Base-by-base conservation (phyloP, 2,329 filamentous ascomycete genomes). In the Plectosphaerella cucumerina region DNA sequence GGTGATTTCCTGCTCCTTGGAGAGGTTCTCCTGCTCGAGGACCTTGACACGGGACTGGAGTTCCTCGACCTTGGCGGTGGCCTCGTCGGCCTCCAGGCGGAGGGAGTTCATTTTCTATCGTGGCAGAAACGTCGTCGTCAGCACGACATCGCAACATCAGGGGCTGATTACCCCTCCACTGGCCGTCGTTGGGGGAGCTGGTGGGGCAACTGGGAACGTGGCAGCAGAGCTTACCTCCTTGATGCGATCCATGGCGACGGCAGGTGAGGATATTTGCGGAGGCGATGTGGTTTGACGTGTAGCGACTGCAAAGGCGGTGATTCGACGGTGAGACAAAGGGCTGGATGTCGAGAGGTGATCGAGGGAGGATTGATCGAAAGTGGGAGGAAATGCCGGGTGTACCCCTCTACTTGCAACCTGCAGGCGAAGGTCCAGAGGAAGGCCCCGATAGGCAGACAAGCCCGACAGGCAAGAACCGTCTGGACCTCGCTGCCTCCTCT, bases 1-100 rank as follows among this genome's bases (percentile, higher is more conserved):
- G 60, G 89, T 95, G 73, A 97, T 96, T 72, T 97, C 93, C 75
- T 97, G 92, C 78, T 97, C 94, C 80, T 97, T 97, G 69, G 87
- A 81, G 57, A 96, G 81, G 72, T 91, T 96, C 78, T 97, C 93
- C 74, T 96, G 88, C 77, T 99, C 92, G 58, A 97, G 82, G 50
- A 75, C 72, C 82, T 97, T 97, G 76, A 97, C 82, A 76, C 90
- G 92, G 64, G 73, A 60, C 76, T 94, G 85, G 60, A 96, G 84
- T 75, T 97, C 93, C 69, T 97, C 90, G 58, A 87, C 86, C 77
- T 93, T 88, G 69, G 79, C 75, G 59, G 84, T 75, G 58, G 89
- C 86, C 70, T 94, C 88, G 68, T 97, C 94, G 66, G 90, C 89
- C 82, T 97, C 90, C 74, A 93, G 76, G 70, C 93, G 92, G 78